A percentile compares a stretch with the other conserved stretches of the same genome.
These are phyloP conservation scores for Aspergillus sp. DNA, from an alignment of 2,329 filamentous ascomycete species.

Conservation along the genomic window DNA sequence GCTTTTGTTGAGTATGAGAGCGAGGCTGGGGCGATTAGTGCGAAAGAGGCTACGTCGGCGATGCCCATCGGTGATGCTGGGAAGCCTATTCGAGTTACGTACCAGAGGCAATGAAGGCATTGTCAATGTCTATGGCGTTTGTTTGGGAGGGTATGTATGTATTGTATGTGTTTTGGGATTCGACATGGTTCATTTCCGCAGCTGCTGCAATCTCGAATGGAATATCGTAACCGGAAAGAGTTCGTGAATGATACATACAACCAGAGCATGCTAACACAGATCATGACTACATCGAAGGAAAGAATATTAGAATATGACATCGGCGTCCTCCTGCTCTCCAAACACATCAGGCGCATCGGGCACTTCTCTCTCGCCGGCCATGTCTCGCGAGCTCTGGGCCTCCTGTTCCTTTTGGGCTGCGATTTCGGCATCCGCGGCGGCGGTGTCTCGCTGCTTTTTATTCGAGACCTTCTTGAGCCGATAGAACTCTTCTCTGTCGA, in stretches of 20 bases:
- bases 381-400: constrained; percentile 48
- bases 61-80: constrained; percentile 66
- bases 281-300: constrained; percentile 6
- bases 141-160: constrained; percentile 19
- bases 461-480: constrained; percentile 86
- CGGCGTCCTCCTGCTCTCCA: constrained; percentile 66
- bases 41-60: constrained; percentile 85
- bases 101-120: constrained; percentile 67
- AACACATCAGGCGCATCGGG: constrained; percentile 53
- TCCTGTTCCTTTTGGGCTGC: constrained; percentile 42
- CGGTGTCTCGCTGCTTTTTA: constrained; percentile 72
- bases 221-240: constrained; percentile 2
- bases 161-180: constrained; percentile 3
- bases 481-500: constrained; percentile 97
- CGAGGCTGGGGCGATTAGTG: constrained; percentile 79
- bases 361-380: constrained; percentile 31
- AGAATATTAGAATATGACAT: constrained; percentile 66
- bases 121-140: constrained; percentile 19
- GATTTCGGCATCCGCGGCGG: constrained; percentile 63
- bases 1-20: constrained; percentile 95
- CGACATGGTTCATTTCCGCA: background rate
- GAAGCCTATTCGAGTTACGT: constrained; percentile 86
- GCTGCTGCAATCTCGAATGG: constrained; percentile 1
- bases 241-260: constrained; percentile 6
- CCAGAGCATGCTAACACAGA: constrained; percentile 8